Evolutionary conservation across 495 filamentous ascomycete species (phyloP).

Genomic region (Penicillium herquei): DNA sequence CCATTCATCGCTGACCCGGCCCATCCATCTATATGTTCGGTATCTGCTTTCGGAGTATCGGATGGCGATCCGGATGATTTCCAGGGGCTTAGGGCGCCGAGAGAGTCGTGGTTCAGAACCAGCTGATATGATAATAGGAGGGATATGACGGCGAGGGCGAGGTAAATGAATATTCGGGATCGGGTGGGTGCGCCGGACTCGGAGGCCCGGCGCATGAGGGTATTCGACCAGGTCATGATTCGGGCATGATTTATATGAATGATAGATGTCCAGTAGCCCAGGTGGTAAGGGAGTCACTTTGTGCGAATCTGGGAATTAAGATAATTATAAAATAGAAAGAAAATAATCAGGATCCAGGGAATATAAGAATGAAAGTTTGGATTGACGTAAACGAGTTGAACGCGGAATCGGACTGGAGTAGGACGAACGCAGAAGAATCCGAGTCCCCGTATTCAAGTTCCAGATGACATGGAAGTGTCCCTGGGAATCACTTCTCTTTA

Average conservation of each 20-base stretch:
- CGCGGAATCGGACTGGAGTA: too few relatives aligned
- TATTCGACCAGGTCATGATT: conserved; percentile 10
- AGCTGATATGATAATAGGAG: conserved; percentile 24
- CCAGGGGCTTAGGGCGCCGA: conserved; percentile 4
- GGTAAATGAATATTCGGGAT: conserved; percentile 15
- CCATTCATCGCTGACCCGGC: background rate
- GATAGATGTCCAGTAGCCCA: background rate
- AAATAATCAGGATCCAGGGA: background rate
- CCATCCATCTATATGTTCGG: background rate
- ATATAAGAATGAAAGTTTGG: background rate
- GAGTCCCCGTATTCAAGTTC: too few relatives aligned
- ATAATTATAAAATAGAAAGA: background rate
- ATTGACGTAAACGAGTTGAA: background rate
- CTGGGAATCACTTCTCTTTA: too few relatives aligned
- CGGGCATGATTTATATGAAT: background rate
- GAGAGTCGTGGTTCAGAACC: conserved; percentile 15
- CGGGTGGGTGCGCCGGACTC: conserved; percentile 8
- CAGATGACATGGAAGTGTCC: too few relatives aligned
- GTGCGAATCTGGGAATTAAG: background rate
- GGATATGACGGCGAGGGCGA: conserved; percentile 15
- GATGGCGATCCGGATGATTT: background rate
- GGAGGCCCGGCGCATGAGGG: background rate
- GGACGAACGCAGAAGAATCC: too few relatives aligned
- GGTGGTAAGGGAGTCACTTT: background rate
- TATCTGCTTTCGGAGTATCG: background rate